phyloP scores from a whole-genome alignment of 192 early-diverging fungal species.

The Chytriomyces sp. region DNA sequence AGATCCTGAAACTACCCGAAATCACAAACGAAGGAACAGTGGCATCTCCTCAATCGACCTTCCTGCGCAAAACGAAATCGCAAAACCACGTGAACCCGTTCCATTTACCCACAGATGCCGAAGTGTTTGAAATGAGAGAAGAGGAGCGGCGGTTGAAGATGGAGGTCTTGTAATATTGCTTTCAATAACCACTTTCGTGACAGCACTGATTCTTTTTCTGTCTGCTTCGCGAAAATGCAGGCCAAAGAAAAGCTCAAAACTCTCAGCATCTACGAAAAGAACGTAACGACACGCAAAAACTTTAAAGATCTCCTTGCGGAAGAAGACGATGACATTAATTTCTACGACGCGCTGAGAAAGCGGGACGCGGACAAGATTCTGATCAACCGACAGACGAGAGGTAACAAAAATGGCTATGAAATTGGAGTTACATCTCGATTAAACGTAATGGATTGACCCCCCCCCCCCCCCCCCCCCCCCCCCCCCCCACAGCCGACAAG shows the following conservation, averaged over 20 bases:
- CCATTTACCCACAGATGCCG: constrained; percentile 60
- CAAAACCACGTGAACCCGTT: constrained; percentile 51
- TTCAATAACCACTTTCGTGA: no score
- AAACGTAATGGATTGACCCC: no score
- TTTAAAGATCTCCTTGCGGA: constrained; percentile 63
- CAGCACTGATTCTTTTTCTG: no score
- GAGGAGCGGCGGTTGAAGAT: constrained; percentile 51
- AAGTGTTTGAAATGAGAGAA: constrained; percentile 61
- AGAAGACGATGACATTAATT: constrained; percentile 59
- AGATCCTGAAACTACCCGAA: constrained; percentile 58
- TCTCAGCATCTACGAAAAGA: constrained; percentile 57
- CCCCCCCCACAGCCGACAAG: constrained; percentile 52
- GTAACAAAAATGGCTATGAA: constrained; percentile 26
- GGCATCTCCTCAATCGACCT: neutral
- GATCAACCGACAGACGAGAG: constrained; percentile 53
- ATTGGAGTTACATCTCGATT: neutral
- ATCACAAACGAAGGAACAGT: constrained; percentile 34
- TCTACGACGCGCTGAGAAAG: constrained; percentile 54
- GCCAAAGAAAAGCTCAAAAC: constrained; percentile 52
- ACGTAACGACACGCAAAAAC: constrained; percentile 51
- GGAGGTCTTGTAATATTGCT: no score
- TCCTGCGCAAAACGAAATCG: neutral
- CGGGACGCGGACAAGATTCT: constrained; percentile 59
- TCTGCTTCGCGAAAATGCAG: no score
- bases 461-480: no score